Base-by-base conservation (phyloP, 805 yeast genomes). In the Martiniozyma abietophila region DNA sequence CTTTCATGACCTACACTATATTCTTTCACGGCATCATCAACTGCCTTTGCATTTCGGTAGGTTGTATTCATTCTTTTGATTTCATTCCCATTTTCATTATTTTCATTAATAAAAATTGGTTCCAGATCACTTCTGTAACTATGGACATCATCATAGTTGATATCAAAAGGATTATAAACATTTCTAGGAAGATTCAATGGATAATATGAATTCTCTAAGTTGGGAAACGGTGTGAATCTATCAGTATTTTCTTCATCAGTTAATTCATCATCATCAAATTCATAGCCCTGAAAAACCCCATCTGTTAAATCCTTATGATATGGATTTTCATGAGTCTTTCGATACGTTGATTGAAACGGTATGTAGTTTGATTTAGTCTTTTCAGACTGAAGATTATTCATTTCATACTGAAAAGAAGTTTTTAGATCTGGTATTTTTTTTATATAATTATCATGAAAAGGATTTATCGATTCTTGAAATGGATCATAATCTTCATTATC, bases 161-260 rank as follows among this genome's bases (percentile, higher is more conserved):
- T 44, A 12, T 43, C 49, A 40, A 56, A 56, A 15, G 61, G 61
- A 29, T 56, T 49, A 25, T 53, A 54, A 18, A 43, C 41, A 31
- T 49, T 46, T 12, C 41, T 43, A 11, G 51, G 52, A 4, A 54
- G 45, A 26, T 57, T 56, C 16, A 57, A 33, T 8, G 59, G 61
- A 29, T 56, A 56, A 38, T 47, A 58, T 3, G 61, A 53, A 32
- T 55, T 55, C 9, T 48, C 47, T 16, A 51, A 39, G 6, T 43
- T 48, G 2, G 62, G 64, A 32, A 57, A 59, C 10, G 62, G 62
- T 2, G 49, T 53, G 42, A 58, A 58, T n/a, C 48, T 47, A 11
- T 45, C 34, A 10, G 44, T 49, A 1, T 43, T 41, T 14, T 43
- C 50, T 3, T 46, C 52, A 14, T 45, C 39, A 15, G 31, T 24